Percentiles rank a stretch among this genome's conserved stretches.
These are phyloP conservation scores for Amanita rubescens DNA, from an alignment of 768 basidiomycete genomes.

Conservation along the genomic window DNA sequence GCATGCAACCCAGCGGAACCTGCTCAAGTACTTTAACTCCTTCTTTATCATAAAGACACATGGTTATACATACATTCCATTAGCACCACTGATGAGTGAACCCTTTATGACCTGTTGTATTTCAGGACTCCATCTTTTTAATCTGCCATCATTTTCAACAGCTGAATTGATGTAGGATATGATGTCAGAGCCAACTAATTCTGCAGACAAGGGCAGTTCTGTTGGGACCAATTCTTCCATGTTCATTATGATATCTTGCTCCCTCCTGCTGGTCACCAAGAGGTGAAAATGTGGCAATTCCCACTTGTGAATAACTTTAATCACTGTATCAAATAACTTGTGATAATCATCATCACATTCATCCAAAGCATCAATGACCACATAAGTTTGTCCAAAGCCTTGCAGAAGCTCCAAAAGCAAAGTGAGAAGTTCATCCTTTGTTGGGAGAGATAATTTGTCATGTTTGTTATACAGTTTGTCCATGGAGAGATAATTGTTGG, in stretches of 20 bases:
- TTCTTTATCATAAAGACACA: background rate
- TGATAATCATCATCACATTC: background rate
- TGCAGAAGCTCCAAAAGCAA: background rate
- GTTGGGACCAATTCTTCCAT: background rate
- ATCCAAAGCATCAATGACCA: background rate
- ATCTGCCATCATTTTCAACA: background rate
- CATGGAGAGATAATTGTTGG: background rate
- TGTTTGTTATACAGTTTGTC: background rate
- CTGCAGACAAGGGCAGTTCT: background rate
- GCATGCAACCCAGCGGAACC: constrained; percentile 18
- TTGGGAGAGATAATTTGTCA: background rate
- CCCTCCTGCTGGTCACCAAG: background rate
- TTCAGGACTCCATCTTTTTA: background rate
- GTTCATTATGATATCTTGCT: background rate
- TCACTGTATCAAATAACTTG: constrained; percentile 1
- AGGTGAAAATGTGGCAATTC: background rate
- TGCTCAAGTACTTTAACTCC: background rate
- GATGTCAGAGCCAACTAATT: background rate
- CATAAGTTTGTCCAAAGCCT: background rate
- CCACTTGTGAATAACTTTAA: background rate
- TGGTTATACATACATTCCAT: background rate
- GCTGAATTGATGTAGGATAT: background rate
- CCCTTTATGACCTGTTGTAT: background rate
- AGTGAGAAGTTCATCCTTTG: background rate
- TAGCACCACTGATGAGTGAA: background rate